These are phyloP conservation scores for Aquilaria sinensis DNA, from an alignment of 345 rosid genomes.

Conservation along the genomic window DNA sequence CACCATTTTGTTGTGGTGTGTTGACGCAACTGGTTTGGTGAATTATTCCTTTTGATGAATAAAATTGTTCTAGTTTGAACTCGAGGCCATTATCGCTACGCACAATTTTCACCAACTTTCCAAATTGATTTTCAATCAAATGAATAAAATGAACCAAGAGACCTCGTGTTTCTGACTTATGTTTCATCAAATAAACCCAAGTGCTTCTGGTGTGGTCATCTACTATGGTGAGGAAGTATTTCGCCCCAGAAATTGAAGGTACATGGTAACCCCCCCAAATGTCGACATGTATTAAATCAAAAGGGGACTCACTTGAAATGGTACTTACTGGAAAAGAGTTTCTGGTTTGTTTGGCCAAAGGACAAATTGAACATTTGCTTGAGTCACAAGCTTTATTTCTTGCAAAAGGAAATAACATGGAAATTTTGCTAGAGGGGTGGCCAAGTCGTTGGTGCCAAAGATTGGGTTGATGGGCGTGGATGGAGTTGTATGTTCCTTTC, in stretches of 20 bases:
- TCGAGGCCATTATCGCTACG: slow-evolving; percentile 6
- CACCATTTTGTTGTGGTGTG: slow-evolving; percentile 8
- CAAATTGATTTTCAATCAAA: slow-evolving; percentile 1
- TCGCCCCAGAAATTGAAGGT: no score
- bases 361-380: not conserved
- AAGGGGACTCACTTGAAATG: not conserved
- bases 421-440: no score
- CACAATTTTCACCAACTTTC: not conserved
- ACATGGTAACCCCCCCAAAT: no score
- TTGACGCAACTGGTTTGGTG: not conserved
- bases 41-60: not conserved
- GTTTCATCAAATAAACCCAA: not conserved
- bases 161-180: not conserved
- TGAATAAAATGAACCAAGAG: not conserved
- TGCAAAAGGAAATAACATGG: no score
- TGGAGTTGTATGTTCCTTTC: no score
- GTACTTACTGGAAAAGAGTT: not conserved
- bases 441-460: no score
- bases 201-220: no score
- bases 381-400: no score
- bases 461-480: no score
- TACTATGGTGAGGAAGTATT: no score
- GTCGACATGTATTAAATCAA: not conserved
- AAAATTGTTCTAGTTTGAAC: not conserved
- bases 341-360: not conserved